phyloP scores from a whole-genome alignment of 805 yeast genomes.

The Starmerella scarabaei region DNA sequence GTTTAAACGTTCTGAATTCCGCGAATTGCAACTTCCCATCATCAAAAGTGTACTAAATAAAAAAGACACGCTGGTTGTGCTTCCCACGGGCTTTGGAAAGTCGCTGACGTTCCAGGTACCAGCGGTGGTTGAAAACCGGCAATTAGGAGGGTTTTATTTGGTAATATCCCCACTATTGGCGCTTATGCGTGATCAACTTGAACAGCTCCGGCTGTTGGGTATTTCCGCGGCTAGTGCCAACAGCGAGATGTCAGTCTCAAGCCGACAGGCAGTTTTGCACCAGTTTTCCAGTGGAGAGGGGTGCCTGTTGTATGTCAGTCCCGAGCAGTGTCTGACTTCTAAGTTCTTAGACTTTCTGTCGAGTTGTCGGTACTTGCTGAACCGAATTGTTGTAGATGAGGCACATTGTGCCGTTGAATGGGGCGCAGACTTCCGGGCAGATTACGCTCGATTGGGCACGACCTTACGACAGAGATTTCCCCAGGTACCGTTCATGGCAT shows the following conservation, averaged over 20 bases:
- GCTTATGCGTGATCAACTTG: slow-evolving; percentile 92
- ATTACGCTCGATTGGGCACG: slow-evolving; percentile 61
- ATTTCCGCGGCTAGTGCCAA: slow-evolving; percentile 76
- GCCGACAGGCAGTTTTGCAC: slow-evolving; percentile 47
- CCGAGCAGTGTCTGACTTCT: slow-evolving; percentile 46
- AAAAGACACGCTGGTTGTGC: slow-evolving; percentile 77
- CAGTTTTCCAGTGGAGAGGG: slow-evolving; percentile 48
- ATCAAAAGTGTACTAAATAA: slow-evolving; percentile 31
- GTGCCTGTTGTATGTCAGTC: slow-evolving; percentile 77
- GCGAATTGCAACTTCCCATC: slow-evolving; percentile 21
- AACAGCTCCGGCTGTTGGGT: slow-evolving; percentile 49
- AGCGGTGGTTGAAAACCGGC: slow-evolving; percentile 50
- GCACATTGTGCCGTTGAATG: slow-evolving; percentile 97
- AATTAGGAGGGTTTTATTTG: slow-evolving; percentile 45
- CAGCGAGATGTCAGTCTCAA: slow-evolving; percentile 53
- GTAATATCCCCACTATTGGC: slow-evolving; percentile 92
- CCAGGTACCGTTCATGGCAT: slow-evolving; percentile 78
- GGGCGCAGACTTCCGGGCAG: slow-evolving; percentile 98
- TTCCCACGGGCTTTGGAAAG: slow-evolving; percentile 99
- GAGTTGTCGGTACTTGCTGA: slow-evolving; percentile 38
- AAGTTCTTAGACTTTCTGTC: slow-evolving; percentile 53
- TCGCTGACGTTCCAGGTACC: slow-evolving; percentile 92
- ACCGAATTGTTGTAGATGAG: slow-evolving; percentile 86
- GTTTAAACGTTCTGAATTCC: slow-evolving; percentile 16
- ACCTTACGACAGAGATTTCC: slow-evolving; percentile 49